Evolutionary conservation across 176 grass and related monocot species (phyloP).

Genomic region (Raddia guianensis): DNA sequence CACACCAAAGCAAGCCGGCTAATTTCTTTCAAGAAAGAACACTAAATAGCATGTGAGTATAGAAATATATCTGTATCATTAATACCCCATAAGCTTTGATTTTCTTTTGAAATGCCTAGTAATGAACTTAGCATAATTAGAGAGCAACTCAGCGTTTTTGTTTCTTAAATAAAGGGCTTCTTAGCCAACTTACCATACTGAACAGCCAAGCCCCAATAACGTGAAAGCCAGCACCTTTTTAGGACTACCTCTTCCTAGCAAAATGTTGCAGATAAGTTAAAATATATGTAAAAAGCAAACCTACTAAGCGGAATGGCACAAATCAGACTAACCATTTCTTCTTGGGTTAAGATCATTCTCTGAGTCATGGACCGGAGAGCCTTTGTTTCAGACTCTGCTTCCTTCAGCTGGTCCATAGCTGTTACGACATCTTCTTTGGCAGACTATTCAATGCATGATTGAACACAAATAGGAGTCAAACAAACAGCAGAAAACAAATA

Average conservation of each 20-base stretch:
- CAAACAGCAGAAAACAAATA: constrained; percentile 24
- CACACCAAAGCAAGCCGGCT: constrained; percentile 10
- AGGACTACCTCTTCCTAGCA: constrained; percentile 96
- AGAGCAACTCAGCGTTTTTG: constrained; percentile 19
- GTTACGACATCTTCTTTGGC: constrained; percentile 75
- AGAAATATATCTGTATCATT: constrained; percentile 2
- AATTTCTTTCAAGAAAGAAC: constrained; percentile 31
- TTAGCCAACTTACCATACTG: constrained; percentile 71
- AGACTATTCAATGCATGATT: constrained; percentile 52
- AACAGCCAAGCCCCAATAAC: constrained; percentile 98
- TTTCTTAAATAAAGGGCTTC: constrained; percentile 5
- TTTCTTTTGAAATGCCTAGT: constrained; percentile 23
- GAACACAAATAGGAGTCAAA: constrained; percentile 19
- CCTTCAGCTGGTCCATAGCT: constrained; percentile 72
- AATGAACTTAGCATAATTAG: neutral
- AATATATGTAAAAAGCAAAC: constrained; percentile 30
- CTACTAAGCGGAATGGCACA: constrained; percentile 3
- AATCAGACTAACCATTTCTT: constrained; percentile 84
- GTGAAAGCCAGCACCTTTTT: constrained; percentile 99
- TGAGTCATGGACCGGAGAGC: constrained; percentile 87
- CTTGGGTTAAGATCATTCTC: constrained; percentile 93
- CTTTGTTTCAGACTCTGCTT: constrained; percentile 79
- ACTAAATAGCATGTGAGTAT: constrained; percentile 14
- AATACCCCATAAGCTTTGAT: constrained; percentile 20
- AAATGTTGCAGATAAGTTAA: constrained; percentile 43